Evolutionary conservation across 2,329 filamentous ascomycete species (phyloP).

Genomic region (Alternaria sp.): DNA sequence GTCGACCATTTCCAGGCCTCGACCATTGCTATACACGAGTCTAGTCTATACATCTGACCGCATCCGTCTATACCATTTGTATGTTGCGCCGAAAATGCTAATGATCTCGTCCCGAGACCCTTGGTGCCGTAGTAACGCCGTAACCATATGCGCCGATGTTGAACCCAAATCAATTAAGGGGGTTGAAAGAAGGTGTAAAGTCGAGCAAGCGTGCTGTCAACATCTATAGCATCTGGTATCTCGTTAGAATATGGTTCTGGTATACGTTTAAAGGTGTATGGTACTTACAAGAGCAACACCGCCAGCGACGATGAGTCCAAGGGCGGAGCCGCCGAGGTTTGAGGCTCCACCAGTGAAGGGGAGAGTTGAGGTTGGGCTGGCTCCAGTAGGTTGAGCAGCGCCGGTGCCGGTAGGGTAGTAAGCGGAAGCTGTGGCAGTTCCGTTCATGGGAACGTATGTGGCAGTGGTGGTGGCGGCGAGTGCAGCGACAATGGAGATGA

Average conservation of each 20-base stretch:
- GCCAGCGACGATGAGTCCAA: slow-evolving; percentile 39
- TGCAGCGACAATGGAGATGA: slow-evolving; percentile 31
- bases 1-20: background rate
- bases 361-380: slow-evolving; percentile 19
- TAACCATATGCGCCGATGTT: slow-evolving; percentile 9
- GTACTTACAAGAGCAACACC: slow-evolving; percentile 41
- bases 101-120: background rate
- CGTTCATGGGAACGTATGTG: slow-evolving; percentile 31
- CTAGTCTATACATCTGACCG: background rate
- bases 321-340: slow-evolving; percentile 31
- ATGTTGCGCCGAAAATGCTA: slow-evolving; percentile 8
- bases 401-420: slow-evolving; percentile 38
- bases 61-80: background rate
- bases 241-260: slow-evolving; percentile 6
- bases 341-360: slow-evolving; percentile 40
- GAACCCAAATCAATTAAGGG: slow-evolving; percentile 3
- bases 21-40: background rate
- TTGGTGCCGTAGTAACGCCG: slow-evolving; percentile 2
- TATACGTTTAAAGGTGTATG: background rate
- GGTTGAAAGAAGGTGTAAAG: background rate
- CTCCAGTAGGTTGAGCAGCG: slow-evolving; percentile 18
- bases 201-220: background rate
- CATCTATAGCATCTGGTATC: slow-evolving; percentile 15
- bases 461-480: slow-evolving; percentile 38
- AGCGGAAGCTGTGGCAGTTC: slow-evolving; percentile 26